Base-by-base conservation (phyloP, 1,284 basidiomycete genomes). In the Cutaneotrichosporon sp. region DNA sequence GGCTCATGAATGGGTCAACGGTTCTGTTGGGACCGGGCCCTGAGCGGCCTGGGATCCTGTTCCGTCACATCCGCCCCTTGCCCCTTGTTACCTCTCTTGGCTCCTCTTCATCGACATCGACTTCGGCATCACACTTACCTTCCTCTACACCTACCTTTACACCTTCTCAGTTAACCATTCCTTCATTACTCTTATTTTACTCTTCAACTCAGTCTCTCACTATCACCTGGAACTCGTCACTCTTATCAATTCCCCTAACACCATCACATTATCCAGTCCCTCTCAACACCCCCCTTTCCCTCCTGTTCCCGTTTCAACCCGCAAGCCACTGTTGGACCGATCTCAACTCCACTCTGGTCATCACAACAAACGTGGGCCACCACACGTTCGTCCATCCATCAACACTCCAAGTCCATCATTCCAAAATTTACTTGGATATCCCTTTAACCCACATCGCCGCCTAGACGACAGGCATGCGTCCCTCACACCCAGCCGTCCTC, bases 381-480 rank as follows among this genome's bases (percentile, higher is more conserved):
- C 38, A 13, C 42, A 46, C 49, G 49, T 26, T 26, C 26, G 49
- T 30, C 22, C 26, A 30, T 30, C 31, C 26, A 18, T n/a, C 13
- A 53, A 9, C 13, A 18, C 30, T 26, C 30, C 22, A 7, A 32
- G 50, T 16, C 22, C 13, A 31, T 9, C 40, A n/a, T 18, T 46
- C 42, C 42, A 46, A 46, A 46, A 46, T 46, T 46, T 46, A 46
- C 42, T 46, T 46, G 42, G 42, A 46, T 18, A 7, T 46, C 42
- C 42, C 5, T n/a, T 46, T 46, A 46, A 7, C 42, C 14, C n/a
- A 8, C 51, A 5, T 22, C 14, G 14, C 30, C 30, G 5, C n/a
- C 14, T 4, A 16, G 36, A n/a, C 51, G 32, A 46, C 46, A 58
- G 61, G 62, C 57, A 63, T 63, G 62, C 51, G 62, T 40, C 42